These are phyloP conservation scores for Talaromyces rugulosus DNA, from an alignment of 2,329 filamentous ascomycete species.

Conservation along the genomic window DNA sequence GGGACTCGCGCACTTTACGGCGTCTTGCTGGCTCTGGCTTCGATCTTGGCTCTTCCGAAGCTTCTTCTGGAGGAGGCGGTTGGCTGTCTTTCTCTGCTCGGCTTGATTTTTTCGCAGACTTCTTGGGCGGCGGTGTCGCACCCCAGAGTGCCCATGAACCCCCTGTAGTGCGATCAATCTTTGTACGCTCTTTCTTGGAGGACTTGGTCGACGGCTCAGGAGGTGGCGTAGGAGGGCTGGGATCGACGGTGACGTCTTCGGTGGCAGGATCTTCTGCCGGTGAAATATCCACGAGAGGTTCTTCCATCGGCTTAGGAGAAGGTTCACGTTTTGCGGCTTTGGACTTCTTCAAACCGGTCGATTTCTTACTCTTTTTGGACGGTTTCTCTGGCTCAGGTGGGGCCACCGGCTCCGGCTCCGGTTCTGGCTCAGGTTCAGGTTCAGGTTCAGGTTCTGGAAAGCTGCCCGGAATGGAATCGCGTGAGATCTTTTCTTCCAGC, in stretches of 20 bases:
- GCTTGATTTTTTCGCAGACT: constrained; percentile 49
- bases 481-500: constrained; percentile 17
- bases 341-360: constrained; percentile 17
- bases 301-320: constrained; percentile 17
- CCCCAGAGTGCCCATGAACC: constrained; percentile 73
- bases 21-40: constrained; percentile 53
- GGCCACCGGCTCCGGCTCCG: constrained; percentile 40
- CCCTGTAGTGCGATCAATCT: constrained; percentile 65
- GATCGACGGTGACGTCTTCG: constrained; percentile 19
- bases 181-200: constrained; percentile 70
- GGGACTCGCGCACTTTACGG: constrained; percentile 58
- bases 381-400: constrained; percentile 37
- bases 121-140: constrained; percentile 47
- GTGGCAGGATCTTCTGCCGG: constrained; percentile 15
- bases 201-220: constrained; percentile 55
- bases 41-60: constrained; percentile 47
- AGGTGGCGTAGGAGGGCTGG: constrained; percentile 40
- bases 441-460: constrained; percentile 49
- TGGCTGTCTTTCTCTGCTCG: constrained; percentile 33
- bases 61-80: constrained; percentile 33
- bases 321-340: constrained; percentile 17
- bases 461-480: constrained; percentile 49
- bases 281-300: constrained; percentile 13
- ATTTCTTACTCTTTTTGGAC: constrained; percentile 31
- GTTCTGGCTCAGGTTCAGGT: constrained; percentile 32